phyloP scores from a whole-genome alignment of 2,329 filamentous ascomycete species.

The Zasmidium cellare region DNA sequence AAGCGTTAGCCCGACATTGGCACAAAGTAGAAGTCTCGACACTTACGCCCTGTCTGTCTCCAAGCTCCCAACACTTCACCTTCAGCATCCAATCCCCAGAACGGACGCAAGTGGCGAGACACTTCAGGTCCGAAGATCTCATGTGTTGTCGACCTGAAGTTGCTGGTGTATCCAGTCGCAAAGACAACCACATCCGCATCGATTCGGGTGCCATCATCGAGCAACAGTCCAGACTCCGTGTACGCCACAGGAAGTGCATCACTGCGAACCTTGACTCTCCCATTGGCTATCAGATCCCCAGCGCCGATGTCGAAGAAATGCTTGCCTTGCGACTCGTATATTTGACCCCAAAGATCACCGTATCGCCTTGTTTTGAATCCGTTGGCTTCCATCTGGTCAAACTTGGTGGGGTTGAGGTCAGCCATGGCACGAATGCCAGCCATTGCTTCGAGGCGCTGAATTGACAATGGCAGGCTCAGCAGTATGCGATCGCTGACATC shows the following conservation, averaged over 20 bases:
- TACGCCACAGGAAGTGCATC: constrained; percentile 37
- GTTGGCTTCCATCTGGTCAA: constrained; percentile 40
- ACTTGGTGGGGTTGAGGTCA: constrained; percentile 36
- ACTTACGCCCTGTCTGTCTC: constrained; percentile 39
- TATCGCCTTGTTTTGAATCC: constrained; percentile 43
- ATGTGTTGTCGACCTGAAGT: constrained; percentile 39
- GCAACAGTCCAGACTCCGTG: constrained; percentile 41
- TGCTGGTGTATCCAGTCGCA: constrained; percentile 46
- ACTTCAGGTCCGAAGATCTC: constrained; percentile 42
- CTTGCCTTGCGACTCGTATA: constrained; percentile 45
- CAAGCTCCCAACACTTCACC: constrained; percentile 49
- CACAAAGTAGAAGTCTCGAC: background rate
- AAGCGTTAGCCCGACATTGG: background rate
- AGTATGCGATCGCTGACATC: constrained; percentile 20
- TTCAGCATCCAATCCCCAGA: constrained; percentile 48
- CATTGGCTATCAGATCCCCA: constrained; percentile 41
- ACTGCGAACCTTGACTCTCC: constrained; percentile 47
- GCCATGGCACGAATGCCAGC: constrained; percentile 30
- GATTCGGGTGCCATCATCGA: constrained; percentile 43
- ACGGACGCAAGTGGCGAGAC: constrained; percentile 40
- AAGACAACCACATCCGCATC: constrained; percentile 48
- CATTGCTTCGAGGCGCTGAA: constrained; percentile 33
- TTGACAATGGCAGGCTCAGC: constrained; percentile 26
- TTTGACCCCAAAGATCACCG: constrained; percentile 37
- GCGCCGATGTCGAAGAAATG: constrained; percentile 50